Base-by-base conservation (phyloP, 73 alveolate species). In the Tetrahymena elliotti region DNA sequence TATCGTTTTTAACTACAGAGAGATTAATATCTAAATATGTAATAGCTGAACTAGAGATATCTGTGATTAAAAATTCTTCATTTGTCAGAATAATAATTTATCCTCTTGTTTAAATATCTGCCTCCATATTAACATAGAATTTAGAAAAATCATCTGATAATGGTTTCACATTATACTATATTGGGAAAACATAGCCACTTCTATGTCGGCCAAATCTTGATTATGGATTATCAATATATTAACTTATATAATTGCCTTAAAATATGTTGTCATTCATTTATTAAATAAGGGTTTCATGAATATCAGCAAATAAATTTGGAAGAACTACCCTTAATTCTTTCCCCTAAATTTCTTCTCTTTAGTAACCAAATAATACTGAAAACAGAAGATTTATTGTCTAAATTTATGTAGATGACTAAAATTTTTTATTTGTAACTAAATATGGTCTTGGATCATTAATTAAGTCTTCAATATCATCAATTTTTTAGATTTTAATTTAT, bases 161-260 rank as follows among this genome's bases (percentile, higher is more conserved):
- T 16, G 83, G 82, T 16, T 40, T 94, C 16, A 94, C 95, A 37
- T 41, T 83, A 94, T 94, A 94, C 0, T 27, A n/a, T 9, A 94
- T 47, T 7, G 96, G 96, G 35, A 94, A 39, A 3, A 94, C 39
- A 34, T 94, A 94, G 31, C 95, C 96, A 94, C 93, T 94, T 88
- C 93, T 94, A 35, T 94, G 95, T 20, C 24, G 40, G 34, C 38
- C 82, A 88, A 47, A 94, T 52, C 93, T 52, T 7, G 40, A 88
- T 47, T 94, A 47, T 47, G 93, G 95, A 68, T 84, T 38, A 88
- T 94, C 95, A 18, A 94, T 40, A 34, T 94, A 94, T 1, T 41
- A 33, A 38, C 96, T 94, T 24, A 53, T 38, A n/a, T 88, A 88
- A 88, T 94, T 82, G 16, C 93, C 93, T 33, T 52, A 33, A 24